A percentile compares a stretch with the other conserved stretches of the same genome.
These are phyloP conservation scores for Tolypocladium ophioglossoides DNA, from an alignment of 2,329 filamentous ascomycete genomes.

Conservation along the genomic window DNA sequence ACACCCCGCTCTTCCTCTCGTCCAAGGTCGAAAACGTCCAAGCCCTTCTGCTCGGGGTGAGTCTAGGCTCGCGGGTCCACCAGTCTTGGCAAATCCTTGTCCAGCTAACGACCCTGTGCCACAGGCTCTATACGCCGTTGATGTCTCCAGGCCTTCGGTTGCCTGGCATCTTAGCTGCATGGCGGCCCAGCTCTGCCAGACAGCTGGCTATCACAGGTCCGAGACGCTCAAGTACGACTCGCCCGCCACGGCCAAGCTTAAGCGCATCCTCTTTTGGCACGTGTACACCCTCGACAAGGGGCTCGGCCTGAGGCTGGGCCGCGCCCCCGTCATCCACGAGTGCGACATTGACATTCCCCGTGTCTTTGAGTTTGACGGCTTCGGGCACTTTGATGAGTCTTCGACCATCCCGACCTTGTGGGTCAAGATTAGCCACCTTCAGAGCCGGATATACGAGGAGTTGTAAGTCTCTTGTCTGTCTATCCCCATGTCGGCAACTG, in stretches of 20 bases:
- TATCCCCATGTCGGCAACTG: background rate
- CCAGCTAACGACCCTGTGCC: background rate
- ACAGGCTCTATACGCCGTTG: slow-evolving; percentile 50
- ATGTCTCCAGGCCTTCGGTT: slow-evolving; percentile 50
- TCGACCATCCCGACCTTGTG: slow-evolving; percentile 37
- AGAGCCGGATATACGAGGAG: slow-evolving; percentile 48
- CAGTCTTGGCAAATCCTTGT: background rate
- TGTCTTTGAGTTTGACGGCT: slow-evolving; percentile 30
- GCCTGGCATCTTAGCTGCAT: slow-evolving; percentile 53
- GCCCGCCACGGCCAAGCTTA: slow-evolving; percentile 21
- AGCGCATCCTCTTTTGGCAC: slow-evolving; percentile 36
- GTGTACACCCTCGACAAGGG: slow-evolving; percentile 48
- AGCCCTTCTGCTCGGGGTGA: slow-evolving; percentile 47
- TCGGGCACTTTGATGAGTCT: slow-evolving; percentile 17
- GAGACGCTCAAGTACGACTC: slow-evolving; percentile 22
- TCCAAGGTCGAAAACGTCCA: slow-evolving; percentile 44
- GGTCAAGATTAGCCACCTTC: slow-evolving; percentile 44
- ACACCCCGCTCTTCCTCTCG: slow-evolving; percentile 46
- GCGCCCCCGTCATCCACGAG: slow-evolving; percentile 46
- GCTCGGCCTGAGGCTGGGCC: slow-evolving; percentile 47
- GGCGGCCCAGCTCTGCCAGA: slow-evolving; percentile 50
- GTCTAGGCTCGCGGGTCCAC: slow-evolving; percentile 7
- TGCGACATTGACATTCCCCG: slow-evolving; percentile 46
- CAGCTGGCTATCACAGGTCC: slow-evolving; percentile 48
- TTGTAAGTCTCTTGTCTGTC: slow-evolving; percentile 13